A percentile compares a stretch with the other conserved stretches of the same genome.
phyloP scores from a whole-genome alignment of 257 asterid genomes.

The Rauvolfia tetraphylla region DNA sequence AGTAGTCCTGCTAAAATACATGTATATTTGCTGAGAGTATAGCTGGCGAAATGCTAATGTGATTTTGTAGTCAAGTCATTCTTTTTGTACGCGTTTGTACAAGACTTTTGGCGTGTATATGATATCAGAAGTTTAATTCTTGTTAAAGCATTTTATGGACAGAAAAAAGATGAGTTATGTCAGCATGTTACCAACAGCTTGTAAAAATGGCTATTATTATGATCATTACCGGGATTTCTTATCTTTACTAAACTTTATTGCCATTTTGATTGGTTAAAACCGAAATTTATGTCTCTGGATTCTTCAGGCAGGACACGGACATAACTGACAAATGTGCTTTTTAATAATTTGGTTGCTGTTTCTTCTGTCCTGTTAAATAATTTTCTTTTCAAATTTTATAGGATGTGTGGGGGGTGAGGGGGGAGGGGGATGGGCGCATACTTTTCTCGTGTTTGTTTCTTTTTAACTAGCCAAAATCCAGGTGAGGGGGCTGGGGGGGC shows the following conservation, averaged over 20 bases:
- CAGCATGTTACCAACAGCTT: background rate
- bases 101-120: constrained; percentile 21
- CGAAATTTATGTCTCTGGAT: background rate
- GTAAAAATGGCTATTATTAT: constrained; percentile 14
- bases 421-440: no score
- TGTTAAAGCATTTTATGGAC: constrained; percentile 9
- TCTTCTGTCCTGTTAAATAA: background rate
- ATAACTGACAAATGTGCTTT: background rate
- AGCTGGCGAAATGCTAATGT: constrained; percentile 46
- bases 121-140: constrained; percentile 23
- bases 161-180: constrained; percentile 1
- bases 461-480: no score
- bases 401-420: background rate
- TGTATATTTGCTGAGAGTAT: constrained; percentile 54
- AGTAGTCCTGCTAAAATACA: constrained; percentile 31
- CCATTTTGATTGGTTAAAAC: background rate
- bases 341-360: background rate
- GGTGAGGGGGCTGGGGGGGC: no score
- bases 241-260: background rate
- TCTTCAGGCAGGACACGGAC: no score
- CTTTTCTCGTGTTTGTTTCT: no score
- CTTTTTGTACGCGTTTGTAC: constrained; percentile 26
- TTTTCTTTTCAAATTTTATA: background rate
- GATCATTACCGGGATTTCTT: background rate
- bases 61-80: constrained; percentile 56